phyloP scores from a whole-genome alignment of 371 early-diverging fungal species.

The Mucor sp. region DNA sequence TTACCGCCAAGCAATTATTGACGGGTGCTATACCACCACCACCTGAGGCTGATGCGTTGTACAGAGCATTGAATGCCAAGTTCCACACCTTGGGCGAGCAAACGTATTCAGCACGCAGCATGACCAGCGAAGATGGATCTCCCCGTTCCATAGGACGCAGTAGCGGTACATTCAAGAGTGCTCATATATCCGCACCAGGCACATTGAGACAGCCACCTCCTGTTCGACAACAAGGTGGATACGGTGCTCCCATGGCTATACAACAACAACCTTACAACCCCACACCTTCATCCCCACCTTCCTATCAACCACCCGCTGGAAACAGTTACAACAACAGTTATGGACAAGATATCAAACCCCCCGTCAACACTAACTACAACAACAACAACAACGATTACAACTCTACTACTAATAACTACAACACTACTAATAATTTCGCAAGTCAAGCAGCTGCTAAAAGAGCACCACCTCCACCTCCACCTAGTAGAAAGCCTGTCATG shows the following conservation, averaged over 20 bases:
- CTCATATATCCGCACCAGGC: constrained; percentile 32
- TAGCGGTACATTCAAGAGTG: constrained; percentile 22
- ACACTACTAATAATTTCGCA: neutral
- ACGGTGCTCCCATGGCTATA: constrained; percentile 18
- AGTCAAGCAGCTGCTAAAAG: constrained; percentile 18
- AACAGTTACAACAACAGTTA: constrained; percentile 5
- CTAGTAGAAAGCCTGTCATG: constrained; percentile 35
- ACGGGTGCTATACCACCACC: constrained; percentile 79
- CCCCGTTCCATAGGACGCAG: constrained; percentile 9
- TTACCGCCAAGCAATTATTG: constrained; percentile 83
- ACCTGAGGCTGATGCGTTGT: constrained; percentile 83
- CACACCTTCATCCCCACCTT: neutral
- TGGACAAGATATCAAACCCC: constrained; percentile 13
- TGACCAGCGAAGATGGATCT: constrained; percentile 6
- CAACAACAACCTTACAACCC: constrained; percentile 2
- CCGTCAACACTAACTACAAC: constrained; percentile 2
- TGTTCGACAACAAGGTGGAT: constrained; percentile 15
- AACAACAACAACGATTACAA: neutral
- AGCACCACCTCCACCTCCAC: constrained; percentile 48
- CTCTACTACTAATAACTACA: neutral
- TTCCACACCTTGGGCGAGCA: constrained; percentile 18
- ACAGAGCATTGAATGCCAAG: constrained; percentile 71
- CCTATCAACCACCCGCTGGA: neutral
- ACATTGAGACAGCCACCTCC: constrained; percentile 38
- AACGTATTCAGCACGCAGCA: constrained; percentile 14